These are phyloP conservation scores for Anethum foeniculum DNA, from an alignment of 140 eudicot species.

Conservation along the genomic window DNA sequence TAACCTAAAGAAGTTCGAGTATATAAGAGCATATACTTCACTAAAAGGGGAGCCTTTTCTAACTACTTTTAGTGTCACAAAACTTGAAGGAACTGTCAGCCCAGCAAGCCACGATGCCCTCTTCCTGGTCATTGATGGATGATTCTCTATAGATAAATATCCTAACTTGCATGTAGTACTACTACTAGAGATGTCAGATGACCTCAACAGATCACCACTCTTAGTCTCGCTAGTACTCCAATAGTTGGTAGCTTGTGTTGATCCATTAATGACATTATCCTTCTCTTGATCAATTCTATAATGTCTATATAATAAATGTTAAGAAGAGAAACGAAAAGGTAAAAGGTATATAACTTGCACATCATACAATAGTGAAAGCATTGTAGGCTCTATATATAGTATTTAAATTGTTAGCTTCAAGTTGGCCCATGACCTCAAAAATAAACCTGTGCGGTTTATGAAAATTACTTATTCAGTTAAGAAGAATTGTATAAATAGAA, in stretches of 20 bases:
- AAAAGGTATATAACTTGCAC: no score
- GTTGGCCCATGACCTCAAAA: no score
- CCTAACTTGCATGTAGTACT: neutral
- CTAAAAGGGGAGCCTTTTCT: slow-evolving; percentile 27
- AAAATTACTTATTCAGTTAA: neutral
- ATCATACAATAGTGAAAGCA: no score
- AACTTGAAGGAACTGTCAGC: slow-evolving; percentile 13
- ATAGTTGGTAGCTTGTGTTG: neutral
- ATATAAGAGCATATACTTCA: slow-evolving; percentile 20
- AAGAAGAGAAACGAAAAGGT: no score
- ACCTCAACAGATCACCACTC: slow-evolving; percentile 15
- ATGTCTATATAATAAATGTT: no score
- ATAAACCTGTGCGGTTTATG: no score
- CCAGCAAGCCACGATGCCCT: neutral
- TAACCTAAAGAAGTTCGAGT: neutral
- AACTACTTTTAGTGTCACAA: slow-evolving; percentile 28
- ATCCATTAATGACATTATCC: neutral
- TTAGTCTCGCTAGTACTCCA: slow-evolving; percentile 9
- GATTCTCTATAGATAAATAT: slow-evolving; percentile 7
- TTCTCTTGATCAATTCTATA: no score
- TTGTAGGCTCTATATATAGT: no score
- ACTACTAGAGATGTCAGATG: neutral
- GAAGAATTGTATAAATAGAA: neutral
- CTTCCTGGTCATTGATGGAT: slow-evolving; percentile 1
- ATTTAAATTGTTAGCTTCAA: no score